Conservation (phyloP, 2,329 filamentous ascomycete species). For the Ophiocordyceps camponoti-saundersi region DNA sequence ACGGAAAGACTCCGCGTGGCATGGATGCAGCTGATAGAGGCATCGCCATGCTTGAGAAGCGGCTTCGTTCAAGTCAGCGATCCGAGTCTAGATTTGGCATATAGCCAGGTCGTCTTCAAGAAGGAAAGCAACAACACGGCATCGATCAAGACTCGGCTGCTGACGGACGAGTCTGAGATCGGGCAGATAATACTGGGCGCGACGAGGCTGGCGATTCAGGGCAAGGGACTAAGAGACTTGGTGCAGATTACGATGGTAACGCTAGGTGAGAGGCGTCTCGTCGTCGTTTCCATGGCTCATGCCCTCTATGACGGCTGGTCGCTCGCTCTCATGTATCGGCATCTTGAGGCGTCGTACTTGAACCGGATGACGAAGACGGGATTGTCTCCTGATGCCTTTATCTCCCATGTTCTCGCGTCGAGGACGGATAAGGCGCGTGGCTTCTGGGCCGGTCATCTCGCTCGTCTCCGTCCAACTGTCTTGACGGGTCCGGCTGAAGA, state of each 20-base stretch:
- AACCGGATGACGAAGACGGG: slow-evolving; percentile 21
- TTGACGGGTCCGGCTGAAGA: slow-evolving; percentile 5
- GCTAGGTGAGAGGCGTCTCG: slow-evolving; percentile 17
- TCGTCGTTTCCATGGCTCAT: slow-evolving; percentile 62
- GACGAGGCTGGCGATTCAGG: slow-evolving; percentile 16
- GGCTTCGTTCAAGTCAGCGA: slow-evolving; percentile 51
- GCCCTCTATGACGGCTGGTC: slow-evolving; percentile 86
- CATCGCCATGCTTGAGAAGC: slow-evolving; percentile 59
- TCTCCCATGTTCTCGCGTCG: slow-evolving; percentile 17
- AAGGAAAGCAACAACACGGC: slow-evolving; percentile 2
- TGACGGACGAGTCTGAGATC: slow-evolving; percentile 17
- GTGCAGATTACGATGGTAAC: slow-evolving; percentile 30
- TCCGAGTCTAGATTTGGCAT: slow-evolving; percentile 31
- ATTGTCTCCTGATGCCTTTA: slow-evolving; percentile 30
- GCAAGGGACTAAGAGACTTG: slow-evolving; percentile 20
- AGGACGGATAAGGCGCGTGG: slow-evolving; percentile 9
- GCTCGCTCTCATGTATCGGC: slow-evolving; percentile 52
- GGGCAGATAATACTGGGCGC: slow-evolving; percentile 18
- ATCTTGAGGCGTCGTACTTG: slow-evolving; percentile 50
- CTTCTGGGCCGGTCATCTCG: slow-evolving; percentile 61
- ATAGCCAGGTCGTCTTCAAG: slow-evolving; percentile 30
- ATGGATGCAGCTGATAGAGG: slow-evolving; percentile 40
- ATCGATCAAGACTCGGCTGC: slow-evolving; percentile 6
- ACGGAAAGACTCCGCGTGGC: slow-evolving; percentile 37
- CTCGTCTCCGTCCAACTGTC: slow-evolving; percentile 24